Conservation (phyloP, 441 rosid species). For the Flueggea neowawraea region DNA sequence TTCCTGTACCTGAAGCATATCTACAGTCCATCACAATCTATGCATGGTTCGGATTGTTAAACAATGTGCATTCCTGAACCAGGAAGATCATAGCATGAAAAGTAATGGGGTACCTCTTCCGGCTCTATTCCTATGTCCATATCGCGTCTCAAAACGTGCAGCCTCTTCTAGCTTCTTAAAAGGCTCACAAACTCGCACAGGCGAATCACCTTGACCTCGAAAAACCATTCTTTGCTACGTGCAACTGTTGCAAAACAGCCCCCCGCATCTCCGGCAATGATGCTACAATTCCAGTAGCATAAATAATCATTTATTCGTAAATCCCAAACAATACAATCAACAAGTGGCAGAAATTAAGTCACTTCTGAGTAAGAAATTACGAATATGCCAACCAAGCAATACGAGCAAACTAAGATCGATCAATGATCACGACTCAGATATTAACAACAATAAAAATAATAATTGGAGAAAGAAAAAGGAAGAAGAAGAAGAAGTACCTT, state of each 20-base stretch:
- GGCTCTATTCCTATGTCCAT: constrained; percentile 54
- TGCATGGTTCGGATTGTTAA: background rate
- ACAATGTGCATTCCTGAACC: background rate
- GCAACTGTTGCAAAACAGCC: constrained; percentile 75
- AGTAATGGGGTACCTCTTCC: constrained; percentile 39
- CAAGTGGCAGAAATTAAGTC: too few relatives aligned
- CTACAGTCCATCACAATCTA: background rate
- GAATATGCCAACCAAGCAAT: too few relatives aligned
- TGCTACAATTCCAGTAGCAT: constrained; percentile 50
- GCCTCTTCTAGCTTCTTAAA: constrained; percentile 93
- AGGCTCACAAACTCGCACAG: constrained; percentile 93
- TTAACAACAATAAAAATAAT: background rate
- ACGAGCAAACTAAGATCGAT: too few relatives aligned
- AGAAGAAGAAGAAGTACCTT: constrained; percentile 50
- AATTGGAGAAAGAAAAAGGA: background rate
- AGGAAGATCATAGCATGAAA: background rate
- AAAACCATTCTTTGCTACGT: constrained; percentile 74
- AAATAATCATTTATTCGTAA: background rate
- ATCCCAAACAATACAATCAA: background rate
- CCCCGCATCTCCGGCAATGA: constrained; percentile 94
- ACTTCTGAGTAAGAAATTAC: background rate
- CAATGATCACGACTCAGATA: too few relatives aligned
- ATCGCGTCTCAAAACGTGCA: constrained; percentile 80
- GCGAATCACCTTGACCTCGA: constrained; percentile 91
- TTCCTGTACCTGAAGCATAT: constrained; percentile 31